Percentiles rank a stretch among this genome's conserved stretches.
These are phyloP conservation scores for Sporothrix curviconia DNA, from an alignment of 2,329 filamentous ascomycete genomes.

Conservation along the genomic window DNA sequence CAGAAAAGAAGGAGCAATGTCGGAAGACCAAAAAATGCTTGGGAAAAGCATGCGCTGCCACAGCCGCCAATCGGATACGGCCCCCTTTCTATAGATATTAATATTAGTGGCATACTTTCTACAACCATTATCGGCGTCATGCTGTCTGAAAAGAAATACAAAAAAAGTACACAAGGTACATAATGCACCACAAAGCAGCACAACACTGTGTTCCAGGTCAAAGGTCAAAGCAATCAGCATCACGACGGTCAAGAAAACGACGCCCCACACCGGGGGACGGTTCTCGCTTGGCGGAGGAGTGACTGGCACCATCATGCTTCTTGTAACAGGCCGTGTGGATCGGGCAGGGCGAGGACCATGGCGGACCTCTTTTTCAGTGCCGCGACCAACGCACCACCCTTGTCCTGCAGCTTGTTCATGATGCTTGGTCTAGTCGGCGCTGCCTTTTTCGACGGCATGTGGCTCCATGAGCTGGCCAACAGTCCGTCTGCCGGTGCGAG, in stretches of 20 bases:
- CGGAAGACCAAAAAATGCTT: neutral
- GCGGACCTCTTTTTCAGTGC: neutral
- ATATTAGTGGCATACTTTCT: neutral
- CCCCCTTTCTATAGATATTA: neutral
- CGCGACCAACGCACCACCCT: neutral
- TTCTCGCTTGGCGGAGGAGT: neutral
- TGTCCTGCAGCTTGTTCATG: neutral
- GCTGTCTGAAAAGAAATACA: too few species aligned
- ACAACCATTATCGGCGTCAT: too few species aligned
- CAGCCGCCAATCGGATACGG: neutral
- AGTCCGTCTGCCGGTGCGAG: slow-evolving; percentile 34
- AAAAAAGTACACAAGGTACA: too few species aligned
- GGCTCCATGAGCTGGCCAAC: slow-evolving; percentile 15
- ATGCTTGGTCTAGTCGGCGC: neutral
- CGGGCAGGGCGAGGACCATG: neutral
- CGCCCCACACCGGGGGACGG: neutral
- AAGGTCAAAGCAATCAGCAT: neutral
- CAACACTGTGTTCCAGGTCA: too few species aligned
- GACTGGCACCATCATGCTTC: neutral
- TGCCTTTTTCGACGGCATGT: neutral
- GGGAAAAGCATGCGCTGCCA: neutral
- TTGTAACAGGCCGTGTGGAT: neutral
- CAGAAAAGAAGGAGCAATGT: neutral
- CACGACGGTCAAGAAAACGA: neutral
- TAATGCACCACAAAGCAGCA: too few species aligned